Evolutionary conservation across 306 rosid species (phyloP).

Genomic region (Carpinus fangiana): DNA sequence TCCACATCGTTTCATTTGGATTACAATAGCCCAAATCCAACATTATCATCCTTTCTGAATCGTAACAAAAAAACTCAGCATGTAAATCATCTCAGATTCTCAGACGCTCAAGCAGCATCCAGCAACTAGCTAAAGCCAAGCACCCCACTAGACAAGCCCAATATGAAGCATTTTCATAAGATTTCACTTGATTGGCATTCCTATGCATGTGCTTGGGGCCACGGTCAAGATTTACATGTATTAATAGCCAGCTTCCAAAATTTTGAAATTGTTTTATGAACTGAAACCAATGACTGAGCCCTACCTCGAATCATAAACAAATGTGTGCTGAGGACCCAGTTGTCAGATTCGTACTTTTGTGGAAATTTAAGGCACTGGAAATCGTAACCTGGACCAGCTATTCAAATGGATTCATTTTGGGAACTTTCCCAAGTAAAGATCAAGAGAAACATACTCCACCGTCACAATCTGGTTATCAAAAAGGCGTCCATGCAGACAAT

Average conservation of each 20-base stretch:
- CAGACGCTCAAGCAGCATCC: not conserved
- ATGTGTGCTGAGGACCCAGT: not conserved
- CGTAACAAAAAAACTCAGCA: not conserved
- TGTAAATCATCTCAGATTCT: conserved; percentile 1
- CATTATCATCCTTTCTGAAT: not conserved
- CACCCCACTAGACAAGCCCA: not conserved
- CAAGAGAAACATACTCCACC: conserved; percentile 59
- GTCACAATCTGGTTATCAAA: conserved; percentile 68
- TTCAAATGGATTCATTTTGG: conserved; percentile 39
- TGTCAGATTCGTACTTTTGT: not conserved
- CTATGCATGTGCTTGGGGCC: not conserved
- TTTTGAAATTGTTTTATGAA: not conserved
- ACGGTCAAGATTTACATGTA: not conserved
- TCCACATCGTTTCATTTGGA: not conserved
- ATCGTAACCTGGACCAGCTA: conserved; percentile 6
- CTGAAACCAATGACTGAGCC: not conserved
- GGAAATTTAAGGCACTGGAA: not conserved
- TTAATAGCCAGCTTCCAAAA: not conserved
- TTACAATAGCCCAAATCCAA: not conserved
- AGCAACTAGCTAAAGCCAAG: not conserved
- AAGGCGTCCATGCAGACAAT: conserved; percentile 70
- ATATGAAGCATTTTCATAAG: not conserved
- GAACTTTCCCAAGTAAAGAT: conserved; percentile 57
- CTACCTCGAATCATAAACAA: not conserved
- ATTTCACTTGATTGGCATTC: not conserved